Base-by-base conservation (phyloP, 345 rosid genomes). In the Linum trigynum region DNA sequence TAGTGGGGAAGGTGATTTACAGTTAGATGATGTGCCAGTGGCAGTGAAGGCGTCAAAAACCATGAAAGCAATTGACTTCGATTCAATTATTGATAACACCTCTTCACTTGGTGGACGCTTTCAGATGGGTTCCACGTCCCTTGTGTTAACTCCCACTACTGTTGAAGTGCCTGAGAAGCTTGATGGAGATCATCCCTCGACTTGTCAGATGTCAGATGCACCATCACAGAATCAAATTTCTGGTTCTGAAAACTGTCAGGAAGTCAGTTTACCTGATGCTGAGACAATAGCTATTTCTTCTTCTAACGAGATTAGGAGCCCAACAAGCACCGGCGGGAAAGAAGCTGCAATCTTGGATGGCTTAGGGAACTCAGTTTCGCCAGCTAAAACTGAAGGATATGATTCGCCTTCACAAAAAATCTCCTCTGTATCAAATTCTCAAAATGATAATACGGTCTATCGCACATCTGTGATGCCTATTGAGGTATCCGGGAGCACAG, bases 1-100 rank as follows among this genome's bases (percentile, higher is more conserved):
- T n/a, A 85, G 87, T 36, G 96, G 96, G 40, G 90, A 83, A 68
- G 97, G 97, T 64, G 97, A 94, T 79, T 75, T 88, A 79, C 78
- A 75, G 66, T 76, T 86, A 72, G 89, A 82, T 71, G 92, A 94
- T 70, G 65, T 84, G 48, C 79, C 81, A 39, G 64, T 39, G 42
- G 55, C 72, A 7, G 48, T 60, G 38, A 39, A 42, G 55, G 59
- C 39, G 51, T 58, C 63, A 36, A 63, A 43, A 59, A 40, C 53
- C 2, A 50, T 62, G 5, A 62, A 62, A 42, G n/a, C 57, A 9
- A 45, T 64, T 7, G 39, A 51, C 50, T 64, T 51, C 7, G 35
- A 41, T 62, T 62, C 50, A 62, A 39, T 64, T 5, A 37, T 51
- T 45, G 56, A 45, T 43, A 36, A 39, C 9, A 17, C 48, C 35